Evolutionary conservation across 306 rosid species (phyloP).

Genomic region (Astragalus membranaceus): DNA sequence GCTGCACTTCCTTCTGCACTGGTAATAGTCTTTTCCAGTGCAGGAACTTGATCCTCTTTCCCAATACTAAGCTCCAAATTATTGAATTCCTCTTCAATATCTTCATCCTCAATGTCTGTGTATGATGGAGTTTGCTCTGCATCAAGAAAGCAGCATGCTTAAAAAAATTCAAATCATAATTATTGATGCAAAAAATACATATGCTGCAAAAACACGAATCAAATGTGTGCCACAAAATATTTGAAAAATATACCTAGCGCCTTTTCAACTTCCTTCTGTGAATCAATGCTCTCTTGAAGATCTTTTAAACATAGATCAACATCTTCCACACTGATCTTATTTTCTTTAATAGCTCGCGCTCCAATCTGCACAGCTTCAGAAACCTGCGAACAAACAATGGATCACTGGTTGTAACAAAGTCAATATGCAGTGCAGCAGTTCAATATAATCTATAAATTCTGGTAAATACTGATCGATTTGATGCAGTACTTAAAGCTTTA

Average conservation of each 20-base stretch:
- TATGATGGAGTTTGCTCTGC: constrained; percentile 47
- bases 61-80: constrained; percentile 55
- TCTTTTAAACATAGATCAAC: constrained; percentile 65
- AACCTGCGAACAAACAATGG: constrained; percentile 46
- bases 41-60: constrained; percentile 20
- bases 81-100: constrained; percentile 72
- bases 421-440: constrained; percentile 4
- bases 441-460: neutral
- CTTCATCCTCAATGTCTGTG: constrained; percentile 53
- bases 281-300: constrained; percentile 72
- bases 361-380: constrained; percentile 88
- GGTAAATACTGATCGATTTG: neutral
- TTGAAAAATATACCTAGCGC: constrained; percentile 50
- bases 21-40: constrained; percentile 3
- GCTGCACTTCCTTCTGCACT: constrained; percentile 19
- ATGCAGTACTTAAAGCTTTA: constrained; percentile 5
- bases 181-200: neutral
- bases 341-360: constrained; percentile 71
- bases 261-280: constrained; percentile 68
- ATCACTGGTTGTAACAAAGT: constrained; percentile 8
- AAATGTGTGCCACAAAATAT: constrained; percentile 3
- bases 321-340: constrained; percentile 60
- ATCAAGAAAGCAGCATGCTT: constrained; percentile 15
- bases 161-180: constrained; percentile 1
- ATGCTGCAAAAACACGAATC: too few relatives aligned